phyloP scores from a whole-genome alignment of 169 alveolate species.

The Cryptosporidium sp. region DNA sequence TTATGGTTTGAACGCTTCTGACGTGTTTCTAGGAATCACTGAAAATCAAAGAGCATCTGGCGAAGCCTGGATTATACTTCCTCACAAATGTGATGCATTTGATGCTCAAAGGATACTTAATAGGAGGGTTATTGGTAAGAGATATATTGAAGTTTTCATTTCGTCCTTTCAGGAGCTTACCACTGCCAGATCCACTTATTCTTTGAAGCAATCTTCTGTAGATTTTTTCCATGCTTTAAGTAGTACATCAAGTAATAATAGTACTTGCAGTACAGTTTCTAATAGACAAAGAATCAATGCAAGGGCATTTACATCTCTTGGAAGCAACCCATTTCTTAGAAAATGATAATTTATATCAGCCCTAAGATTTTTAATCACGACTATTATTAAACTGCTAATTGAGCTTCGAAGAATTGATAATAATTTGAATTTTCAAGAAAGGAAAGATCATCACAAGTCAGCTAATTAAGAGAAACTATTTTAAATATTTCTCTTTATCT shows the following conservation, averaged over 20 bases:
- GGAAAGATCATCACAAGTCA: not conserved
- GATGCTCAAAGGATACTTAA: conserved; percentile 41
- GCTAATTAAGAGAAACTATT: not conserved
- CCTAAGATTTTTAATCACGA: not conserved
- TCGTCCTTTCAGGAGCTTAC: conserved; percentile 26
- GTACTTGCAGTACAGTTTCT: not conserved
- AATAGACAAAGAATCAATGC: not conserved
- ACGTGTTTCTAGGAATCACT: conserved; percentile 33
- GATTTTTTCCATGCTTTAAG: conserved; percentile 1
- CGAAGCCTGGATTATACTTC: conserved; percentile 56
- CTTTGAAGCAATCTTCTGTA: not conserved
- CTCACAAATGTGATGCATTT: conserved; percentile 32
- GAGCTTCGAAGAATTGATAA: not conserved
- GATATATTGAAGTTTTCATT: conserved; percentile 62
- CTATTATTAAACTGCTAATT: not conserved
- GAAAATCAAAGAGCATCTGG: conserved; percentile 44
- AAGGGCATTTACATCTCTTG: not conserved
- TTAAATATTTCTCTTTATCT: not conserved
- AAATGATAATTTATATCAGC: not conserved
- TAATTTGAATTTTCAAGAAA: not conserved
- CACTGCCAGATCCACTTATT: conserved; percentile 9
- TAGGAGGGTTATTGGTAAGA: conserved; percentile 31
- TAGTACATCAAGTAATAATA: not conserved
- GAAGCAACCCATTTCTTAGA: not conserved
- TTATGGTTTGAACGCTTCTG: not conserved